Base-by-base conservation (phyloP, 345 rosid genomes). In the Isatis tinctoria region DNA sequence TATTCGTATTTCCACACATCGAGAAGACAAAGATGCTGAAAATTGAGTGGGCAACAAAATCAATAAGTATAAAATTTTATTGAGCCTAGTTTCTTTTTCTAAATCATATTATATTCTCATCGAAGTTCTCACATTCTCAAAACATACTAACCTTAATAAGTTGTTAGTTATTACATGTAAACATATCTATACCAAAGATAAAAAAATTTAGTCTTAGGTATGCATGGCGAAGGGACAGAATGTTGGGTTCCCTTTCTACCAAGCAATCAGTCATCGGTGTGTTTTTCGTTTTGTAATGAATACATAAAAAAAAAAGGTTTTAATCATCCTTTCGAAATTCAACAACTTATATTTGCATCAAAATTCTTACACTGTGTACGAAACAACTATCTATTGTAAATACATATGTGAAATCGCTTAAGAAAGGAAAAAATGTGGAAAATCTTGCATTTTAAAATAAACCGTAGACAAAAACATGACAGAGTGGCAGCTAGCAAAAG, bases 81-180 rank as follows among this genome's bases (percentile, higher is more conserved):
- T 40, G 52, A 74, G 16, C 67, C 28, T 56, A 43, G 59, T 65
- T 48, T 32, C 5, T 6, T 18, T 49, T 57, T 32, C 3, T 57
- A 20, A 20, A 20, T 18, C 40, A 43, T 20, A 41, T 57, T 28
- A 49, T 62, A 13, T 65, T 9, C 27, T 70, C 82, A 72, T 81
- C 76, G 87, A 82, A 80, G 67, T 82, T 78, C 85, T 80, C 83
- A 85, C 87, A 84, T 85, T 81, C 86, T 72, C 69, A 57, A 48
- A 74, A 74, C 64, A 67, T 14, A 32, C 20, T 39, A 35, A 16
- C 8, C 9, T 27, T 18, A 57, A 45, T 2, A 22, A n/a, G n/a
- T n/a, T 22, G 2, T 22, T 22, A 22, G 36, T 14, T 64, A 35
- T 27, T 27, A 6, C 51, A 22, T 33, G 4, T 12, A 56, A 44